A percentile compares a stretch with the other conserved stretches of the same genome.
Conservation (phyloP, 495 filamentous ascomycete species). For the Xylaria cubensis region DNA sequence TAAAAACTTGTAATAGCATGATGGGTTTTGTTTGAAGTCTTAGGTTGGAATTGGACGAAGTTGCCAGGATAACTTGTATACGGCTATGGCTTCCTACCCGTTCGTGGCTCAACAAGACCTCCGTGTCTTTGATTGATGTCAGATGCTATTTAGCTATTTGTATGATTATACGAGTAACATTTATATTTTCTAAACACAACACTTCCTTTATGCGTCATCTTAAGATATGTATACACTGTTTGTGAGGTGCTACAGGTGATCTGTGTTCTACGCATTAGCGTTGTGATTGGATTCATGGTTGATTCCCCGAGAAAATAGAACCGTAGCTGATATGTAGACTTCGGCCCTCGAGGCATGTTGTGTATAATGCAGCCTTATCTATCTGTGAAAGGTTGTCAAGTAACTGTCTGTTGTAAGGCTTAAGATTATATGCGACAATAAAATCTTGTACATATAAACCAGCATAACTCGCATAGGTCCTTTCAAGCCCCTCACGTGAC, state of each 20-base stretch:
- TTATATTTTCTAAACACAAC: background rate
- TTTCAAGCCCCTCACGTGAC: background rate
- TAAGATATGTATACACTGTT: background rate
- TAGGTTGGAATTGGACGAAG: background rate
- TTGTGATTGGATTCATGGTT: background rate
- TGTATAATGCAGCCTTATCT: background rate
- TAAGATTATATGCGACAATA: background rate
- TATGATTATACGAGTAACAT: background rate
- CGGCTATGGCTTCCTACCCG: background rate
- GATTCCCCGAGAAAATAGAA: background rate
- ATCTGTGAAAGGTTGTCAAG: background rate
- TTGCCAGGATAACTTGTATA: background rate
- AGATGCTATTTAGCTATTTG: background rate
- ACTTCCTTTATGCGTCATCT: background rate
- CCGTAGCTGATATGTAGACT: background rate
- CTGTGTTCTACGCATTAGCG: background rate
- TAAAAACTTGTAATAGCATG: background rate
- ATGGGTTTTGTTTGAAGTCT: background rate
- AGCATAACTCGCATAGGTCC: background rate
- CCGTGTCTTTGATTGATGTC: background rate
- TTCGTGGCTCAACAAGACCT: background rate
- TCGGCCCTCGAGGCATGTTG: background rate
- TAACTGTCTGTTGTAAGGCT: background rate
- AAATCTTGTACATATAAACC: background rate
- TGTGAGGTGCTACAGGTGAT: background rate